Evolutionary conservation across 441 rosid species (phyloP).

Genomic region (Pelargonium hybrid): DNA sequence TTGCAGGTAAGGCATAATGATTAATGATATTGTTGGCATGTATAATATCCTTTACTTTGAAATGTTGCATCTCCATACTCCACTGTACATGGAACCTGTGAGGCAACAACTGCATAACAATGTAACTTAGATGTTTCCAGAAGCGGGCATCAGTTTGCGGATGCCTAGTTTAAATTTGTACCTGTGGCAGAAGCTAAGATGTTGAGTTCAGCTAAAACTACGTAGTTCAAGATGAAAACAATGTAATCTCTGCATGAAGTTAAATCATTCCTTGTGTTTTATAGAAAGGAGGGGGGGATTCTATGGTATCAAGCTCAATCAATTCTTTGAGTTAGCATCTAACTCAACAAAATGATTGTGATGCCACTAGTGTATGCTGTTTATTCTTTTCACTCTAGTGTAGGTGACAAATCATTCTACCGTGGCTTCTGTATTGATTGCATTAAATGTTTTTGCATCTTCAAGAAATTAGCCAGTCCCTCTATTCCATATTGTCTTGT

Average conservation of each 20-base stretch:
- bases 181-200: not conserved
- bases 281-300: not conserved
- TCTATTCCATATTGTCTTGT: not conserved
- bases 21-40: not conserved
- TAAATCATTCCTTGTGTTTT: not conserved
- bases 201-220: not conserved
- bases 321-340: not conserved
- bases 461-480: not conserved
- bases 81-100: not conserved
- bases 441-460: not conserved
- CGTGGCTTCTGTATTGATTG: not conserved
- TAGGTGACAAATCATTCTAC: not conserved
- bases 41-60: not conserved
- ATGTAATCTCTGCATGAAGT: not conserved
- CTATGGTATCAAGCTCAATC: not conserved
- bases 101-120: not conserved
- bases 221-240: not conserved
- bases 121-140: not conserved
- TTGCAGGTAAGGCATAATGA: conserved; percentile 51
- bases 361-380: not conserved
- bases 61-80: not conserved
- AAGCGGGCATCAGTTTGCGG: not conserved
- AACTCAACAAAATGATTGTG: not conserved
- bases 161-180: too few species aligned
- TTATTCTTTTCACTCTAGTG: not conserved